Percentiles rank a stretch among this genome's conserved stretches.
These are phyloP conservation scores for Lyophyllum atratum DNA, from an alignment of 768 basidiomycete species.

Conservation along the genomic window DNA sequence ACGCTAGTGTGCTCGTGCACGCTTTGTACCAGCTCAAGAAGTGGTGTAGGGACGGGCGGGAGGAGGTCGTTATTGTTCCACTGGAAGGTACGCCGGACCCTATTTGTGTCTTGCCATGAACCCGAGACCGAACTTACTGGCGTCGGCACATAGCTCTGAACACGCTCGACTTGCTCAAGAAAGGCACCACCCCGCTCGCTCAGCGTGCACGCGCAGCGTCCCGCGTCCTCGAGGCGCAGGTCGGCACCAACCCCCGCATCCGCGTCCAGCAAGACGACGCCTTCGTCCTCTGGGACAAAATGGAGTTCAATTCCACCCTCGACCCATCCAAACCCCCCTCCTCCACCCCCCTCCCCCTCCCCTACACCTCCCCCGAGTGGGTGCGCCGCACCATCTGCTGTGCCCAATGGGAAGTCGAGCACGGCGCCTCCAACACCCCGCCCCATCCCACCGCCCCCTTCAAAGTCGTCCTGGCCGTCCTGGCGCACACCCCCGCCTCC, in stretches of 20 bases:
- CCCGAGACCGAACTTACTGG: neutral
- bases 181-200: constrained; percentile 77
- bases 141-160: constrained; percentile 64
- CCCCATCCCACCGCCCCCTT: constrained; percentile 22
- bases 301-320: constrained; percentile 42
- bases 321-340: constrained; percentile 24
- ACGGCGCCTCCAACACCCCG: constrained; percentile 32
- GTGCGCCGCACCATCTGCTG: constrained; percentile 83
- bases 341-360: constrained; percentile 17
- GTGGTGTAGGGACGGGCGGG: constrained; percentile 76
- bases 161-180: constrained; percentile 91
- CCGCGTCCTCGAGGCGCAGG: constrained; percentile 85
- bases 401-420: constrained; percentile 71
- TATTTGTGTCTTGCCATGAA: neutral
- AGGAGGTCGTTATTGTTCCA: constrained; percentile 81
- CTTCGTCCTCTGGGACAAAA: constrained; percentile 79
- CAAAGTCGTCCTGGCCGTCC: constrained; percentile 67
- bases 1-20: constrained; percentile 82
- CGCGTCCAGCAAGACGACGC: constrained; percentile 82
- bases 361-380: constrained; percentile 71
- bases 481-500: constrained; percentile 23
- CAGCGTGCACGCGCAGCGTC: constrained; percentile 86
- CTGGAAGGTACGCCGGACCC: constrained; percentile 70
- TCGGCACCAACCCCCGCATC: constrained; percentile 80
- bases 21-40: constrained; percentile 77